A percentile compares a stretch with the other conserved stretches of the same genome.
Conservation (phyloP, 2,329 filamentous ascomycete genomes). For the Penicillium sp. region DNA sequence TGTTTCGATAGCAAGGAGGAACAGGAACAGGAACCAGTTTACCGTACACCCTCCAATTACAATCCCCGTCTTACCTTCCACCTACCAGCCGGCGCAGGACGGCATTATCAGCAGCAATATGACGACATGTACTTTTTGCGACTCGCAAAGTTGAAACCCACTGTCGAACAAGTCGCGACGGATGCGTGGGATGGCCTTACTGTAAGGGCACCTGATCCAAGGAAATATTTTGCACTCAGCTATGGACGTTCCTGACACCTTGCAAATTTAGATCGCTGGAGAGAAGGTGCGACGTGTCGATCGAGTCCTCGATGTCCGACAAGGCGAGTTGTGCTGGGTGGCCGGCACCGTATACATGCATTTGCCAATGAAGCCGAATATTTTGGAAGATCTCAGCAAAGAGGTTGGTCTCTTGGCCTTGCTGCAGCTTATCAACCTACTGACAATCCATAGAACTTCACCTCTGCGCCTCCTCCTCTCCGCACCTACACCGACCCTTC, state of each 20-base stretch:
- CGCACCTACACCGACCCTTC: slow-evolving; percentile 62
- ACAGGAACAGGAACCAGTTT: slow-evolving; percentile 34
- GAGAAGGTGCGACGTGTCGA: slow-evolving; percentile 70
- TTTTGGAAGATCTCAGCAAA: slow-evolving; percentile 87
- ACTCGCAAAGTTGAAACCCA: slow-evolving; percentile 74
- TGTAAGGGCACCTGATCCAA: slow-evolving; percentile 31
- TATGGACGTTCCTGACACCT: not conserved
- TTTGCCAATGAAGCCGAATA: slow-evolving; percentile 90
- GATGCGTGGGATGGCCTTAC: slow-evolving; percentile 68
- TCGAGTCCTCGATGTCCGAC: slow-evolving; percentile 84
- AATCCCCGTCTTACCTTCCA: slow-evolving; percentile 65
- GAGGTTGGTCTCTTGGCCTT: slow-evolving; percentile 51
- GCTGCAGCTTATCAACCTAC: not conserved
- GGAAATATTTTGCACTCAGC: not conserved
- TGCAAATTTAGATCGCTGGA: slow-evolving; percentile 53
- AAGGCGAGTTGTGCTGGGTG: slow-evolving; percentile 93
- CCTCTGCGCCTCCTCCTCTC: slow-evolving; percentile 67
- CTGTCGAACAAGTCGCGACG: slow-evolving; percentile 63
- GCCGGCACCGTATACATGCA: slow-evolving; percentile 94
- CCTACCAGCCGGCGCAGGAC: slow-evolving; percentile 54
- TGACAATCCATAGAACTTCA: slow-evolving; percentile 60
- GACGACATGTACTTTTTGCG: slow-evolving; percentile 96
- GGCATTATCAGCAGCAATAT: slow-evolving; percentile 87
- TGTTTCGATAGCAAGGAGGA: slow-evolving; percentile 27
- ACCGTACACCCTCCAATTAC: slow-evolving; percentile 56